Percentiles rank a stretch among this genome's conserved stretches.
phyloP scores from a whole-genome alignment of 2,329 filamentous ascomycete genomes.

The Aspergillus caelatus region DNA sequence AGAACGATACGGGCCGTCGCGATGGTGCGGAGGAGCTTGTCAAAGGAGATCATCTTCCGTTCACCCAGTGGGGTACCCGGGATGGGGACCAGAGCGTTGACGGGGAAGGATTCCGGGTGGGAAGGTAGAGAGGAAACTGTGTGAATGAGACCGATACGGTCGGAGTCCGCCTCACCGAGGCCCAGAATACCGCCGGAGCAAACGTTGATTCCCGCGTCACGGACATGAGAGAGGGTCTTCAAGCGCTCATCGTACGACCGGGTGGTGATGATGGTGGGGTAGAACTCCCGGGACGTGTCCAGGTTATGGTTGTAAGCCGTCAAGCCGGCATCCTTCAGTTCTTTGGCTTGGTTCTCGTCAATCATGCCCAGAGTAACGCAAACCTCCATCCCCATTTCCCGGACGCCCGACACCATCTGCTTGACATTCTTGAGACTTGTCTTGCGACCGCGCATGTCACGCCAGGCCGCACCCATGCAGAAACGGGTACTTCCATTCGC shows the following conservation, averaged over 20 bases:
- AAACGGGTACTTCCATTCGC: slow-evolving; percentile 86
- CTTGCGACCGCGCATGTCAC: slow-evolving; percentile 90
- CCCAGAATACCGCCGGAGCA: slow-evolving; percentile 89
- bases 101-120: slow-evolving; percentile 88
- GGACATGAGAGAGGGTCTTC: slow-evolving; percentile 75
- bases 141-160: slow-evolving; percentile 81
- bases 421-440: slow-evolving; percentile 81
- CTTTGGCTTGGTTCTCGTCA: slow-evolving; percentile 74
- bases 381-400: slow-evolving; percentile 81
- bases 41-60: slow-evolving; percentile 71
- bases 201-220: slow-evolving; percentile 84
- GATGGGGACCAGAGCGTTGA: slow-evolving; percentile 89
- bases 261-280: slow-evolving; percentile 83
- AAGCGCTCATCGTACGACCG: slow-evolving; percentile 85
- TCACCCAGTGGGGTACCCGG: slow-evolving; percentile 85
- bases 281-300: slow-evolving; percentile 87
- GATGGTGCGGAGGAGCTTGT: slow-evolving; percentile 78
- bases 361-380: slow-evolving; percentile 97
- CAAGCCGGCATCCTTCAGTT: slow-evolving; percentile 80
- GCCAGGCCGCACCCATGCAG: slow-evolving; percentile 94
- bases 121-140: slow-evolving; percentile 78
- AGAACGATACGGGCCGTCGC: slow-evolving; percentile 82
- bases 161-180: slow-evolving; percentile 74
- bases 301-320: slow-evolving; percentile 96
- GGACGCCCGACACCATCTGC: slow-evolving; percentile 80